These are phyloP conservation scores for Mucor piriformis DNA, from an alignment of 371 early-diverging fungal species.

Conservation along the genomic window DNA sequence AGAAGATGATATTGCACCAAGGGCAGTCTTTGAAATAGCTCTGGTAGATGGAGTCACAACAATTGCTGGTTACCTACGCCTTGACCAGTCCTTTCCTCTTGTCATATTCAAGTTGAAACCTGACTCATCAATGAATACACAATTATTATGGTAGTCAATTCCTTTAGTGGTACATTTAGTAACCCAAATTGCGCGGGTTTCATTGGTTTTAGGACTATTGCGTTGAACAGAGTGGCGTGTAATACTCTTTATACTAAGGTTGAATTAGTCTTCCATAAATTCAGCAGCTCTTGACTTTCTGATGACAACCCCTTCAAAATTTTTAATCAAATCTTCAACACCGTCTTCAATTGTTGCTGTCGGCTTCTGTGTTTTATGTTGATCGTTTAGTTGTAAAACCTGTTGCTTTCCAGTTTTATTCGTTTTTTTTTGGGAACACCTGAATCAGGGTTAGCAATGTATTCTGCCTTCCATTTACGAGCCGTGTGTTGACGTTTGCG, in stretches of 20 bases:
- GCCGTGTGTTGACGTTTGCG: too few species aligned
- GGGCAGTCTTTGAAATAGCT: too few species aligned
- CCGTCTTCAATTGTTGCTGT: conserved; percentile 6
- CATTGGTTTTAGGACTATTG: too few species aligned
- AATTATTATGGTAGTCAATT: too few species aligned
- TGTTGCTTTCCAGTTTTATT: conserved; percentile 7
- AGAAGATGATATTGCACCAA: too few species aligned
- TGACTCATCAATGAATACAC: too few species aligned
- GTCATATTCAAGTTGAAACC: background rate
- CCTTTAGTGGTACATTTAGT: background rate
- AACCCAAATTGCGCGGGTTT: too few species aligned
- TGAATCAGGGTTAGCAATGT: too few species aligned
- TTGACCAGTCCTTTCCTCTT: conserved; percentile 4
- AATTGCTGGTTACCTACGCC: background rate
- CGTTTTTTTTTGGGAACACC: conserved; percentile 3
- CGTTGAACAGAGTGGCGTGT: conserved; percentile 1
- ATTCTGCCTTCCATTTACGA: too few species aligned
- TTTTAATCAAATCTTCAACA: conserved; percentile 1
- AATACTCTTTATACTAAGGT: conserved; percentile 6
- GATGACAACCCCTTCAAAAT: conserved; percentile 1
- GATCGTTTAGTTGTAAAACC: conserved; percentile 8
- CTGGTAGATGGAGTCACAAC: conserved; percentile 6
- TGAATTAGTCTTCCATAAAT: conserved; percentile 11
- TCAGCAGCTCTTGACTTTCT: conserved; percentile 7
- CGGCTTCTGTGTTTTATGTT: conserved; percentile 10